Base-by-base conservation (phyloP, 768 basidiomycete species). In the Suillus sp. region DNA sequence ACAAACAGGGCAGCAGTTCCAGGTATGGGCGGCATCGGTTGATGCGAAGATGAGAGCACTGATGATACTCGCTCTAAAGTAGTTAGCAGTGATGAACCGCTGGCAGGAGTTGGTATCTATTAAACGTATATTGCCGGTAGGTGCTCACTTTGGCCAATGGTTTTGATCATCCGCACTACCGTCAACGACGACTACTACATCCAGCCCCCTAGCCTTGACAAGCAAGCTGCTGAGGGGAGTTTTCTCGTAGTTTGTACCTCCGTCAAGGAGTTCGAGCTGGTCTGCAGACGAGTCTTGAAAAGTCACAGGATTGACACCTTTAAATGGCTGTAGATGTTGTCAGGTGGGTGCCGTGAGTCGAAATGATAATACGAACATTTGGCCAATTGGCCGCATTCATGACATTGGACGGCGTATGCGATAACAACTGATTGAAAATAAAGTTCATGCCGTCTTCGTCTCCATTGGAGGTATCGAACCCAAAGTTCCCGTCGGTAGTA, bases 161-260 rank as follows among this genome's bases (percentile, higher is more conserved):
- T 85, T 79, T 0, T 59, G n/a, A 61, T 83, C 81, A 66, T 91
- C 88, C 1, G 84, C 77, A 66, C 85, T 83, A 27, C 83, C 83
- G 69, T 95, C 93, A 22, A 92, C 77, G 0, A 89, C 90, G 18
- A 96, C 79, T 67, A 95, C 84, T 4, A 90, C 84, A 69, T 96
- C 93, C 47, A 95, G 68, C 0, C 72, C 80, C 56, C 94, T 83
- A 1, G 84, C 81, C 55, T 85, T 88, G 32, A 92, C 86, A 60
- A 95, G 82, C 32, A 93, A 75, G 1, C 89, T 88, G 22, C 84
- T 86, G 30, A 90, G 78, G 0, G 93, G 93, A 8, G 92, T 71
- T 69, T 90, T 88, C 68, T 91, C 89, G 11, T 74, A 72, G 68
- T 92, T 91, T 25, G 87, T 86, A 22, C 86, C 79, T 0, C 91